Percentiles rank a stretch among this genome's conserved stretches.
phyloP scores from a whole-genome alignment of 345 rosid genomes.

The Pistacia atlantica region DNA sequence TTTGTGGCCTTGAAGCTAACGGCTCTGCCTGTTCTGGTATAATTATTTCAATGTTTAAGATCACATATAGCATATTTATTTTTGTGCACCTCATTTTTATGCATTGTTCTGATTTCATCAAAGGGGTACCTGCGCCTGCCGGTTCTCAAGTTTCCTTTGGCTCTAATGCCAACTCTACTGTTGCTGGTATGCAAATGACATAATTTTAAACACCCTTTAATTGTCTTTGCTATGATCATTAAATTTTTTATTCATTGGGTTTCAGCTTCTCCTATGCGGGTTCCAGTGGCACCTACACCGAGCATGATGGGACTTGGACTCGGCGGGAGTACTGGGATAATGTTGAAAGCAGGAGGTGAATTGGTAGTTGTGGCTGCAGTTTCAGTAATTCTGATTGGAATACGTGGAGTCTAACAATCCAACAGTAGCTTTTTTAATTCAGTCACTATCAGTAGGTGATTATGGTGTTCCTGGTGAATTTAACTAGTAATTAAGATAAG shows the following conservation, averaged over 20 bases:
- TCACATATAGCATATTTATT: background rate
- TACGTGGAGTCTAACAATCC: constrained; percentile 12
- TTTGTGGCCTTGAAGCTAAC: constrained; percentile 52
- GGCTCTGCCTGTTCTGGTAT: constrained; percentile 62
- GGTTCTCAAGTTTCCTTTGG: constrained; percentile 52
- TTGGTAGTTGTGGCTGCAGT: constrained; percentile 27
- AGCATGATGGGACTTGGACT: constrained; percentile 43
- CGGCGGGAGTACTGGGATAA: constrained; percentile 31
- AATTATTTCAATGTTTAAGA: background rate
- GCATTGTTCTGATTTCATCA: background rate
- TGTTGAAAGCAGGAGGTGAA: constrained; percentile 30
- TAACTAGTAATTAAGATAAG: background rate
- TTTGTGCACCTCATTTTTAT: background rate
- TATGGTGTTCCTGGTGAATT: background rate
- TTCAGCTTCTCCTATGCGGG: constrained; percentile 51
- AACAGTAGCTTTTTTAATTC: background rate
- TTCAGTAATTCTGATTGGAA: constrained; percentile 26
- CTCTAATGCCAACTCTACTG: constrained; percentile 38
- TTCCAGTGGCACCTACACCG: constrained; percentile 47
- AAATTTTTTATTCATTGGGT: background rate
- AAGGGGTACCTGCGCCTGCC: constrained; percentile 38
- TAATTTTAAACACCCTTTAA: no score
- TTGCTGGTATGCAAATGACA: constrained; percentile 40
- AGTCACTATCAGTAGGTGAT: background rate
- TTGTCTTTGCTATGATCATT: no score